Base-by-base conservation (phyloP, 2,329 filamentous ascomycete species). In the Aaosphaeria arxii region DNA sequence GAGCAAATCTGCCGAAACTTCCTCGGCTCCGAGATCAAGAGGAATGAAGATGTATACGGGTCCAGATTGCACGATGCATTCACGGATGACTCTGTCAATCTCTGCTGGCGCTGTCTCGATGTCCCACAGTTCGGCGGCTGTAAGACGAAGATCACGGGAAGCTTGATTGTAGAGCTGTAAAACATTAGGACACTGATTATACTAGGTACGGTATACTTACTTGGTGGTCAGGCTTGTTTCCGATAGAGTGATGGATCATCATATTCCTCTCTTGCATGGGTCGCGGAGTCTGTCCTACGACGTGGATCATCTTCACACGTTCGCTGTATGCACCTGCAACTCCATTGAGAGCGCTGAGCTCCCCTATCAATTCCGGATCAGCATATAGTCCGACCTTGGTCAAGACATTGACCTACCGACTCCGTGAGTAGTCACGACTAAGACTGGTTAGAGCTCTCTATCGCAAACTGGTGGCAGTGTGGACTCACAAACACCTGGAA, bases 391-490 rank as follows among this genome's bases (percentile, higher is more conserved):
- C 7, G 35, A 42, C 9, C 31, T 36, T 30, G 11, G 3, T 13
- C n/a, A 2, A 17, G 5, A 35, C 36, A 11, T 7, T 41, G 3
- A 50, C 52, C 28, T 47, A 49, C 82, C 82, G 1, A 85, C 82
- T 4, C 81, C 82, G 56, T 83, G 83, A 0, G 82, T 83, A 1
- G 82, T 85, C 31, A 84, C 69, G 6, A 83, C 58, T 33, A 72
- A 11, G 33, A 36, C 13, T 9, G 9, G 4, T 36, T 9, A 13
- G 9, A 9, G 13, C 9, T 36, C 33, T 9, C 33, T 11, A 36
- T 36, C 2, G 9, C 9, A 36, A 13, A 11, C 4, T 9, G 13
- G 13, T 36, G 13, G 9, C 9, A 11, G 33, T 11, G 33, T 13
- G 9, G 13, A 53, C 57, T 42, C 45, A 58, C 52, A 48, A 44